Conservation (phyloP, 208 protist genomes). For the Acanthamoeba comandoni region DNA sequence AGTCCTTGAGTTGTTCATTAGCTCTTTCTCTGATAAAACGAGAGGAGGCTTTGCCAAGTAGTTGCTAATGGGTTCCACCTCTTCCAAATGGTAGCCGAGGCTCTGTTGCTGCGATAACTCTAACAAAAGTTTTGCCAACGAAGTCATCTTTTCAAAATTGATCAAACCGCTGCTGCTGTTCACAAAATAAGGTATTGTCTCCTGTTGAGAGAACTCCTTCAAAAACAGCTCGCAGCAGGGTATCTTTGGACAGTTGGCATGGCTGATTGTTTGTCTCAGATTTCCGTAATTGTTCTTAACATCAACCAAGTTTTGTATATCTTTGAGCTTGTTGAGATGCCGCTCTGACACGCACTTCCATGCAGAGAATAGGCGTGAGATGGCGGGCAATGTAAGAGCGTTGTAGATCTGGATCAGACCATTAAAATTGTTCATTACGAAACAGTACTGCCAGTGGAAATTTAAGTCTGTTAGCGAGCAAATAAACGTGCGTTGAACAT, state of each 20-base stretch:
- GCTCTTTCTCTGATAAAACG: conserved; percentile 6
- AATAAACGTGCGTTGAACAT: background rate
- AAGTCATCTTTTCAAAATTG: conserved; percentile 53
- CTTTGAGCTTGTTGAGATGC: background rate
- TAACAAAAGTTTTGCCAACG: background rate
- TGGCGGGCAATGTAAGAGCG: background rate
- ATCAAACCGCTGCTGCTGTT: conserved; percentile 5
- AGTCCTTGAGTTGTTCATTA: background rate
- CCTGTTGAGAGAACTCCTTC: too few species aligned
- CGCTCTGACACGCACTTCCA: conserved; percentile 14
- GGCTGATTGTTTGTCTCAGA: background rate
- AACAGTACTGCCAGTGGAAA: background rate
- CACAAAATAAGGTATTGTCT: background rate
- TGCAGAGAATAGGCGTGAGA: background rate
- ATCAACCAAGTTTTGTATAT: background rate
- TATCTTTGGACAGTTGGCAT: background rate
- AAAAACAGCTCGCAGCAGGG: conserved; percentile 4
- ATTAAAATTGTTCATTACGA: conserved; percentile 36
- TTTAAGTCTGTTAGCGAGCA: background rate
- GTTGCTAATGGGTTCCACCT: conserved; percentile 5
- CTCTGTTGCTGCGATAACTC: background rate
- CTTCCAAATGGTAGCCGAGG: background rate
- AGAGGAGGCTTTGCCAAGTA: conserved; percentile 13
- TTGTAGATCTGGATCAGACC: conserved; percentile 26
- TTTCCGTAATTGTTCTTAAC: background rate